Conservation (phyloP, 805 yeast species). For the Metschnikowia noctiluminum region DNA sequence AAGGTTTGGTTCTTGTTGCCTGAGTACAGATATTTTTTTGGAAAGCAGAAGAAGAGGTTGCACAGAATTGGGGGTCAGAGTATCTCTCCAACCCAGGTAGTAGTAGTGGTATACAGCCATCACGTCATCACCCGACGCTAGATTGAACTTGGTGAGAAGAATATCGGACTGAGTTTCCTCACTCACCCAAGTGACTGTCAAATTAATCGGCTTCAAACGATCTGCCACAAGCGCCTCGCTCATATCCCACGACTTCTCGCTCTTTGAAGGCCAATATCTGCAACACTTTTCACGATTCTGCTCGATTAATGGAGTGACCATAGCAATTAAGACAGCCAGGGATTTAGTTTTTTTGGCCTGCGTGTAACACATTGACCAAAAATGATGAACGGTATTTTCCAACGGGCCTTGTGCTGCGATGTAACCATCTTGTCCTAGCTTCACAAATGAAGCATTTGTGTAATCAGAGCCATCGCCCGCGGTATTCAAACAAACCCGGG, state of each 20-base stretch:
- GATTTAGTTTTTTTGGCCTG: slow-evolving; percentile 28
- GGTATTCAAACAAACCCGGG: slow-evolving; percentile 43
- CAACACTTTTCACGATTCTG: slow-evolving; percentile 15
- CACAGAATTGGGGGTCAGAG: slow-evolving; percentile 14
- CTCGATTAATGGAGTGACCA: slow-evolving; percentile 34
- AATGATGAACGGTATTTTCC: slow-evolving; percentile 68
- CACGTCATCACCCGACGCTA: slow-evolving; percentile 20
- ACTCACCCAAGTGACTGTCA: slow-evolving; percentile 15
- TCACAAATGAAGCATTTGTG: slow-evolving; percentile 38
- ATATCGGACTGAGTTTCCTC: slow-evolving; percentile 22
- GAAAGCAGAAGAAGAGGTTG: slow-evolving; percentile 16
- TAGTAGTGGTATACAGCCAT: slow-evolving; percentile 17
- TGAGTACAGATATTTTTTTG: slow-evolving; percentile 3
- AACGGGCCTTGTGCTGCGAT: slow-evolving; percentile 94
- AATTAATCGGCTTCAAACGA: slow-evolving; percentile 18
- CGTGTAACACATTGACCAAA: slow-evolving; percentile 58
- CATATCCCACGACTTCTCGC: slow-evolving; percentile 19
- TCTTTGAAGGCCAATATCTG: slow-evolving; percentile 24
- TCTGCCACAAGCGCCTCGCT: slow-evolving; percentile 19
- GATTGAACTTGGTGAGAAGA: slow-evolving; percentile 25
- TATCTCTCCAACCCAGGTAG: slow-evolving; percentile 17
- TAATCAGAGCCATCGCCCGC: slow-evolving; percentile 24
- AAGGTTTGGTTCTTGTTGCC: slow-evolving; percentile 6
- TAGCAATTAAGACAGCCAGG: slow-evolving; percentile 29
- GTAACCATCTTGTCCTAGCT: slow-evolving; percentile 30